Base-by-base conservation (phyloP, 2,329 filamentous ascomycete species). In the Cladosporium sp. region DNA sequence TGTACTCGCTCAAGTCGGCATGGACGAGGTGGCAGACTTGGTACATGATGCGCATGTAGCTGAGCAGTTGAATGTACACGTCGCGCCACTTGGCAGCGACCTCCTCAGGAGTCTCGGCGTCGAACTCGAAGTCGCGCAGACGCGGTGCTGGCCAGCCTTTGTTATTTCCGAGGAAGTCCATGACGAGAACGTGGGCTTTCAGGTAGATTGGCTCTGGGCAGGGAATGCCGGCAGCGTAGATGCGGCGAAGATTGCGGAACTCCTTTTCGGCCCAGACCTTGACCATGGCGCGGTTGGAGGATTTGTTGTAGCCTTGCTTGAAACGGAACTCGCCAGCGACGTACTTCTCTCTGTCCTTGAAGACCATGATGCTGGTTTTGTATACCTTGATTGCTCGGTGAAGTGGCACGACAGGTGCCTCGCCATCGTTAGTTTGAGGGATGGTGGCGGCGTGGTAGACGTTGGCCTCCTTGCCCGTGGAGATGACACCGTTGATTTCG, bases 231-330 rank as follows among this genome's bases (percentile, higher is more conserved):
- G 91, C 86, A 5, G 82, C 75, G 68, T 95, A 77, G 55, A 99
- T 85, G 50, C 93, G 80, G 59, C 89, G 85, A 63, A 99, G 71
- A 70, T 99, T 99, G 37, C 93, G 83, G 74, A 95, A 95, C 72
- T 99, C 93, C 73, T 99, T 99, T 73, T 99, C 92, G 0, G 95
- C 95, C 93, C 93, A 99, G 19, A 96, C 78, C 70, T 96, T 95
- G 59, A 99, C 92, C 92, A 97, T 97, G 59, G 92, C 90, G 43
- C 91, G 83, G 73, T 90, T 96, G 72, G 90, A 95, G 58, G 87
- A 87, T 76, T 96, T 97, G 72, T 92, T 93, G 67, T 92, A 93
- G 43, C 92, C 92, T 55, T 84, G 80, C 60, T 89, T 83, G 76
- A 99, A 99, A 19, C 93, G 80, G 71, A 91, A 90, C 71, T 99